Base-by-base conservation (phyloP, 495 filamentous ascomycete species). In the Tuber aestivum region DNA sequence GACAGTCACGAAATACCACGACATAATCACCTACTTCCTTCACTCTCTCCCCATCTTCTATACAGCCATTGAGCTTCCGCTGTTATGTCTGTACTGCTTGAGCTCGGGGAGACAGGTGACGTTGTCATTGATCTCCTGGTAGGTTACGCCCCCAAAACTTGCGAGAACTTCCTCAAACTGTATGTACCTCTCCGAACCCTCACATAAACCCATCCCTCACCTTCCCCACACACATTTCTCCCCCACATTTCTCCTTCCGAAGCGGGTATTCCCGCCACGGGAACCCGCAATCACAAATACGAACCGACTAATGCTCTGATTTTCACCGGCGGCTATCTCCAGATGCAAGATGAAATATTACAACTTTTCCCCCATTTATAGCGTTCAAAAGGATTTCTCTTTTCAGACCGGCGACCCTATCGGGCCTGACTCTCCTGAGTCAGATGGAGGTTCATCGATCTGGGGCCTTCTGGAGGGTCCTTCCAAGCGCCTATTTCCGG, bases 81-180 rank as follows among this genome's bases (percentile, higher is more conserved):
- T 35, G 8, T 16, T 73, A 92, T 92, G 90, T 91, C 93, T 74
- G 94, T 95, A 16, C 87, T 97, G 44, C 87, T 97, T 27, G 94
- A 97, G 85, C 96, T 95, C 56, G 96, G 92, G 56, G 79, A 83
- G 75, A 88, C 92, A 10, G 94, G 94, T 79, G 94, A 97, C 85
- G 91, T 97, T 82, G 93, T 96, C 78, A 93, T 97, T 82, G 94
- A 97, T 84, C 88, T 97, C 38, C 84, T 97, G 73, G 90, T 94
- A 69, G 92, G 95, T 80, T 91, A 94, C 80, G 92, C 93, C 42
- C 94, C 94, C 23, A 93, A 91, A 79, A 89, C 92, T 81, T 97
- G 94, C 85, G 92, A 96, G 84, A 97, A 97, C 88, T 97, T 97
- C 85, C 86, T 97, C 38, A 97, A 97, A 89, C 92, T 97, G 80